Base-by-base conservation (phyloP, 106 monocot species). In the Platanthera guangdongensis region DNA sequence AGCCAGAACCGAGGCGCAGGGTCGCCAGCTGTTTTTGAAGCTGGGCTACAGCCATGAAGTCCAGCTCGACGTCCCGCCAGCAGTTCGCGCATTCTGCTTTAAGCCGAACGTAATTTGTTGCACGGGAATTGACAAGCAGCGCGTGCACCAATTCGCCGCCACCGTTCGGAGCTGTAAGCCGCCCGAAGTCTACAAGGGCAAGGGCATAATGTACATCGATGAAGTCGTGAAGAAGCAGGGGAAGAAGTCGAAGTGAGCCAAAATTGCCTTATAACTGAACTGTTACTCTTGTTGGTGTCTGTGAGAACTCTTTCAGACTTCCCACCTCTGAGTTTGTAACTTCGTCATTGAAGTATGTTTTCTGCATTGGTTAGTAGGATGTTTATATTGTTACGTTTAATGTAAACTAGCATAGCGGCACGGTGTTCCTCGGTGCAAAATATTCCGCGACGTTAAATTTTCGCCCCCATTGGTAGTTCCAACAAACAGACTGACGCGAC, bases 41-140 rank as follows among this genome's bases (percentile, higher is more conserved):
- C 83, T 97, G 1, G 93, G 96, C 18, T 97, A 91, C 87, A 91
- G 87, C 68, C 96, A 97, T 72, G 96, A 97, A 82, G 96, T 97
- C 6, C 84, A 93, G 69, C 77, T 97, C 19, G 81, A 86, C 0
- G 93, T 91, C 8, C 96, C 93, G 6, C 96, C 93, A 6, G 89
- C 96, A 1, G 91, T 93, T 48, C 88, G 96, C 1, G 91, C 89
- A 0, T 97, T 97, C 79, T 97, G 91, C 76, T 97, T 97, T 83
- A 97, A 97, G 54, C 90, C 93, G 8, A 97, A 97, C 76, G 77
- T 97, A 73, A 80, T 97, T 48, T 97, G 96, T 74, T 97, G 96
- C 76, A 91, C 96, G 2, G 96, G 96, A 0, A 87, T 97, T 2
- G 88, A 97, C 80, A 91, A 93, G 74, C 87, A 91, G 30, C 54